Base-by-base conservation (phyloP, 768 basidiomycete genomes). In the Epithele typhae region DNA sequence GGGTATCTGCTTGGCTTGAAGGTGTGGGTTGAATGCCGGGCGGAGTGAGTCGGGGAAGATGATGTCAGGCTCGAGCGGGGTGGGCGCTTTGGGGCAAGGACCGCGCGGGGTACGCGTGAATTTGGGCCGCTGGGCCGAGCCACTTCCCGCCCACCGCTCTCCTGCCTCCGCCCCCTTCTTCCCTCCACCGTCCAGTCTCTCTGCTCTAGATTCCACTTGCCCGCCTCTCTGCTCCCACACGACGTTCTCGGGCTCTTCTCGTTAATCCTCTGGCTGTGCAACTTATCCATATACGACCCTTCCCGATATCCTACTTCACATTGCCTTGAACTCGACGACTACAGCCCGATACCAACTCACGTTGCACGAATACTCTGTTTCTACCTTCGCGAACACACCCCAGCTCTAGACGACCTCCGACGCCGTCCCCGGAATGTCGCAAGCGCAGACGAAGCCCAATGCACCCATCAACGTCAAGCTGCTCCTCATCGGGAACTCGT, bases 401-500 rank as follows among this genome's bases (percentile, higher is more conserved):
- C 30, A 21, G 5, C 32, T 9, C 18, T 3, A 27, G 17, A 33
- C 40, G 17, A 42, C 17, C 18, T 19, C 17, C 21, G 11, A 19
- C 25, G 33, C 32, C 36, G 18, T 25, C 4, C 42, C 12, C 18
- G 40, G 21, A 4, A 55, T 43, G 53, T 48, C 52, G 35, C 35
- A 47, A 23, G 27, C 54, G 14, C 46, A 53, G 30, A 45, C 41
- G 36, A 52, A 57, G 46, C 27, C 57, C 15, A 37, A 37, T n/a
- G 45, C 48, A 11, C 76, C 79, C 7, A 72, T 87, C 36, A 92
- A 91, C 45, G 81, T 85, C 63, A 92, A 92, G 67, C 75, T 92
- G 2, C 76, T 92, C 8, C 73, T 92, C 25, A 92, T 92, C 40
- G 88, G 88, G 27, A 91, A 91, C 60, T 86, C 87, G 9, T 89